These are phyloP conservation scores for Fusarium siculi DNA, from an alignment of 2,329 filamentous ascomycete genomes.

Conservation along the genomic window DNA sequence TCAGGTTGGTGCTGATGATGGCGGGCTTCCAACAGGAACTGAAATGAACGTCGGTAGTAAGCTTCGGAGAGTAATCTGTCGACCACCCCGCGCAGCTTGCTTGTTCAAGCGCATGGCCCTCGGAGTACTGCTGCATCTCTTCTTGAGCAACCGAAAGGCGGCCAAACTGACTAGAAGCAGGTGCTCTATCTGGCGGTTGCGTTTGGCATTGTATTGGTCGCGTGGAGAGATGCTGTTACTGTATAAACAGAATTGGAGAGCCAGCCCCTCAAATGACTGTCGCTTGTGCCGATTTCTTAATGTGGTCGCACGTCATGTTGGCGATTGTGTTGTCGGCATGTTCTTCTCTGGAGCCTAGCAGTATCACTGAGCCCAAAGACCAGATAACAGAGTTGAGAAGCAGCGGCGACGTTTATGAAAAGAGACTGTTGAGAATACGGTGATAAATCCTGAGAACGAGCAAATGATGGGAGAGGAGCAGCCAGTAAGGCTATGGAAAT, in stretches of 20 bases:
- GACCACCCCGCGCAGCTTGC: not conserved
- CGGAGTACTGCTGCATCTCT: rapidly evolving
- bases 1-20: too few species aligned
- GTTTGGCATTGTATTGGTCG: not conserved
- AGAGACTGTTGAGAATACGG: rapidly evolving
- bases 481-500: not conserved
- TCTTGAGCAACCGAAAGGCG: not conserved
- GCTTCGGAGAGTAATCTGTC: too few species aligned
- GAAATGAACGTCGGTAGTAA: too few species aligned
- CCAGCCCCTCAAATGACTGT: rapidly evolving
- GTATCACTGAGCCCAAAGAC: too few species aligned
- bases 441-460: not conserved
- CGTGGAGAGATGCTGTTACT: not conserved
- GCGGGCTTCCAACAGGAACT: too few species aligned
- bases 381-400: not conserved
- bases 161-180: not conserved
- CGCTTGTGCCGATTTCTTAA: not conserved
- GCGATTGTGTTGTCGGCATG: rapidly evolving
- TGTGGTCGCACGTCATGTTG: not conserved
- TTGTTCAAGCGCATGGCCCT: rapidly evolving
- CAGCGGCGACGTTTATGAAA: not conserved
- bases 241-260: not conserved
- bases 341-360: not conserved
- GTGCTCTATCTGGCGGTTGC: not conserved
- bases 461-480: not conserved